Base-by-base conservation (phyloP, 306 rosid species). In the Trichosanthes cucumerina region DNA sequence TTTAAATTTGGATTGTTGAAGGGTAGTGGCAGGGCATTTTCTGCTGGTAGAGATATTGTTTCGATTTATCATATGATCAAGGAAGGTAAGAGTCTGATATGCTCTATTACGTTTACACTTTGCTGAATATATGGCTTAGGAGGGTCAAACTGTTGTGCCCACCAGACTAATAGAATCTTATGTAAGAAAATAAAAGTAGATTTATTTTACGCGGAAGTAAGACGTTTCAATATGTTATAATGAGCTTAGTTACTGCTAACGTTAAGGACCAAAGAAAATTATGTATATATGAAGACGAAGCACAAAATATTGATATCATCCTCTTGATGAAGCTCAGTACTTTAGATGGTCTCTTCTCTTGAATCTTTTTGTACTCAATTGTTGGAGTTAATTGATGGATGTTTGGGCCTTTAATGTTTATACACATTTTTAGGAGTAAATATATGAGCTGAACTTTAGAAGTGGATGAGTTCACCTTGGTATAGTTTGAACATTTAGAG, bases 1-100 rank as follows among this genome's bases (percentile, higher is more conserved):
- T 84, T 19, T 74, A 18, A 82, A 16, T 26, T 78, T 75, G 24
- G 19, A 26, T 80, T 56, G 77, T 36, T 85, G 39, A 86, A 94
- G 98, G 97, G 98, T 74, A 87, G 90, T 83, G 97, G 90, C 81
- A 87, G 90, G 85, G 97, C 96, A 39, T 95, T 92, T 78, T 86
- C 90, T 78, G 96, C 97, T 56, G 98, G 98, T n/a, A 97, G 98
- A 76, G 97, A 95, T 85, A 59, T 95, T 75, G 96, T 89, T 77
- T 72, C 97, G 0, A 81, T 95, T 39, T 88, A 88, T 84, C 90
- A 79, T 81, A 58, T 82, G 49, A 68, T 87, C 46, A 89, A 91
- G 5, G 46, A 83, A 84, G 97, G 97, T 89, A 60, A 52, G 52
- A 68, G 1, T 75, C 43, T 34, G 77, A 73, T 53, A 38, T 80